phyloP scores from a whole-genome alignment of 257 asterid genomes.

The Solanum pinnatisectum region DNA sequence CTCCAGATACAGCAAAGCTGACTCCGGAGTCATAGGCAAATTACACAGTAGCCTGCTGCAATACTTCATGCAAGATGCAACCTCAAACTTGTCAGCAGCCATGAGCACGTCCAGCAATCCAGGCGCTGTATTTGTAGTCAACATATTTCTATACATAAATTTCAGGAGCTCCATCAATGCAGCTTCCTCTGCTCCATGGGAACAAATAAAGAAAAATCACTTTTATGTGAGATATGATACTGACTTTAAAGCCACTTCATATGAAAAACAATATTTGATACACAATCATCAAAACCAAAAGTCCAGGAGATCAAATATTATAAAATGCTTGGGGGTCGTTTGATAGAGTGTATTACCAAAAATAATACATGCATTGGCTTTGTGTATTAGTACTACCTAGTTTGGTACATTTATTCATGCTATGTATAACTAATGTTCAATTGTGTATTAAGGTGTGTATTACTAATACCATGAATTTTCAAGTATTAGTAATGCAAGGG shows the following conservation, averaged over 20 bases:
- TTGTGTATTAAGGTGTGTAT: neutral
- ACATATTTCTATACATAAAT: slow-evolving; percentile 19
- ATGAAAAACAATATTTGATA: neutral
- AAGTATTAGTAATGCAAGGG: neutral
- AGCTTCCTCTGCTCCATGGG: slow-evolving; percentile 18
- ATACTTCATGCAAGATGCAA: slow-evolving; percentile 18
- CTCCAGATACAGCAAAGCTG: slow-evolving; percentile 14
- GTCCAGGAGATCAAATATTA: neutral
- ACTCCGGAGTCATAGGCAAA: slow-evolving; percentile 13
- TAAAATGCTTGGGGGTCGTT: neutral
- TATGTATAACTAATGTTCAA: neutral
- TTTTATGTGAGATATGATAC: neutral
- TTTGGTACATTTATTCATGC: neutral
- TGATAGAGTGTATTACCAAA: neutral
- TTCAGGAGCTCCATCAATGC: slow-evolving; percentile 18
- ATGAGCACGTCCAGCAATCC: slow-evolving; percentile 16
- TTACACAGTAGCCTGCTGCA: slow-evolving; percentile 9
- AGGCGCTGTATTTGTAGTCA: slow-evolving; percentile 5
- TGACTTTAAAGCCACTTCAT: neutral
- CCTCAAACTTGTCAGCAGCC: slow-evolving; percentile 23
- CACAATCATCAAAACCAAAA: neutral
- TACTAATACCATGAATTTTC: neutral
- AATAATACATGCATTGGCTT: neutral
- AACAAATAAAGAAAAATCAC: neutral
- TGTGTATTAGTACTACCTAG: neutral